phyloP scores from a whole-genome alignment of 164 flowering plant species.

The Berberis vulgaris region DNA sequence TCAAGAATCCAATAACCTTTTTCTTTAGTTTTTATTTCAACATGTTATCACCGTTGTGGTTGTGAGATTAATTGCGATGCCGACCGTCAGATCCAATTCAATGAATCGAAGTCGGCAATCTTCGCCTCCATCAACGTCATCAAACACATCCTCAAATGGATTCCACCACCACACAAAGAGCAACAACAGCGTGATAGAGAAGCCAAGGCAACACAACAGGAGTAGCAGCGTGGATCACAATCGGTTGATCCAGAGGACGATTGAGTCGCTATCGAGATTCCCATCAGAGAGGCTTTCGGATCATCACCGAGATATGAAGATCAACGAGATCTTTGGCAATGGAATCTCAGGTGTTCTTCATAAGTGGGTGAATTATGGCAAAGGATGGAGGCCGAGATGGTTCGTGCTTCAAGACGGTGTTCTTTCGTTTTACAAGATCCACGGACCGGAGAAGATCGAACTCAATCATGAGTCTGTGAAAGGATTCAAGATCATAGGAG shows the following conservation, averaged over 20 bases:
- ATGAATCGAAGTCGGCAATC: slow-evolving; percentile 1
- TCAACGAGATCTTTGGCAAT: slow-evolving; percentile 67
- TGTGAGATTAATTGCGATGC: not conserved
- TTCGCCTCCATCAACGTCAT: not conserved
- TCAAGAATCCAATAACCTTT: too few species aligned
- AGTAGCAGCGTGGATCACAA: not conserved
- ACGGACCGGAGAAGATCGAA: slow-evolving; percentile 80
- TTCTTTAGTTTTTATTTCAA: too few species aligned
- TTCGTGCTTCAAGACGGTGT: slow-evolving; percentile 63
- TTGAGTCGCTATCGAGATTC: not conserved
- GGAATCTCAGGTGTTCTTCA: slow-evolving; percentile 64
- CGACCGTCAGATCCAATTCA: slow-evolving; percentile 4
- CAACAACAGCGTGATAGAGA: not conserved
- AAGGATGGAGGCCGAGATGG: slow-evolving; percentile 95
- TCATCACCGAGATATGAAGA: slow-evolving; percentile 32
- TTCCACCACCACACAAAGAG: not conserved
- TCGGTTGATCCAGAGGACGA: not conserved
- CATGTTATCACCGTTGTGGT: too few species aligned
- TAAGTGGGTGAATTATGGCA: slow-evolving; percentile 99
- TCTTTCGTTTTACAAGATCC: slow-evolving; percentile 55
- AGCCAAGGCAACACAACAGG: not conserved
- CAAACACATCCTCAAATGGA: not conserved
- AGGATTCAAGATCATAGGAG: slow-evolving; percentile 79
- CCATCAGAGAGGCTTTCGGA: not conserved
- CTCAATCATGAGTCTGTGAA: slow-evolving; percentile 62